A percentile compares a stretch with the other conserved stretches of the same genome.
These are phyloP conservation scores for Myochromella boudieri DNA, from an alignment of 768 basidiomycete genomes.

Conservation along the genomic window DNA sequence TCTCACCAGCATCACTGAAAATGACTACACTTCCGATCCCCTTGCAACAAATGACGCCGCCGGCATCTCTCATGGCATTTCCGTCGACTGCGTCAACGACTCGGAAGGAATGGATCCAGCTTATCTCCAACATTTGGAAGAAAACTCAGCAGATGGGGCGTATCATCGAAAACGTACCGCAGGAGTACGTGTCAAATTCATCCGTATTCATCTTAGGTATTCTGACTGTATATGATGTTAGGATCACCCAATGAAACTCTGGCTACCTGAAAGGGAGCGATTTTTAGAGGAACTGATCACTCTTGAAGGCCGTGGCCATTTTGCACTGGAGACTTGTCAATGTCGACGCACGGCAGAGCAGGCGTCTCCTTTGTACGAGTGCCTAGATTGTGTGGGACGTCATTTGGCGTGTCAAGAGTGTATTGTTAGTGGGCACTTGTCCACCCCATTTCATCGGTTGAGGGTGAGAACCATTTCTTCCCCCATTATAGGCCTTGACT, in stretches of 20 bases:
- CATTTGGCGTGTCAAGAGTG: conserved; percentile 3
- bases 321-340: not conserved
- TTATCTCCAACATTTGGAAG: conserved; percentile 5
- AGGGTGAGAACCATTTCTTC: too few relatives aligned
- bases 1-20: too few relatives aligned
- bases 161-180: not conserved
- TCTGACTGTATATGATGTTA: too few relatives aligned
- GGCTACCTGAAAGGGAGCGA: conserved; percentile 1
- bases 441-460: conserved; percentile 6
- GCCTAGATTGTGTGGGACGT: conserved; percentile 2
- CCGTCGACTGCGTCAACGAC: too few relatives aligned
- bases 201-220: too few relatives aligned
- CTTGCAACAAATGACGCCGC: too few relatives aligned
- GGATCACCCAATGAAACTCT: conserved; percentile 9
- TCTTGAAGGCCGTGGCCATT: conserved; percentile 1
- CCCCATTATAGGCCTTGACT: too few relatives aligned
- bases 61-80: too few relatives aligned
- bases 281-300: conserved; percentile 9
- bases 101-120: conserved; percentile 4
- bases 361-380: conserved; percentile 7
- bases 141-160: not conserved
- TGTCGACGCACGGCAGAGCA: not conserved
- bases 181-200: conserved; percentile 3
- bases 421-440: not conserved
- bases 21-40: too few relatives aligned